Evolutionary conservation across 345 rosid species (phyloP).

Genomic region (Anacardium occidentale): DNA sequence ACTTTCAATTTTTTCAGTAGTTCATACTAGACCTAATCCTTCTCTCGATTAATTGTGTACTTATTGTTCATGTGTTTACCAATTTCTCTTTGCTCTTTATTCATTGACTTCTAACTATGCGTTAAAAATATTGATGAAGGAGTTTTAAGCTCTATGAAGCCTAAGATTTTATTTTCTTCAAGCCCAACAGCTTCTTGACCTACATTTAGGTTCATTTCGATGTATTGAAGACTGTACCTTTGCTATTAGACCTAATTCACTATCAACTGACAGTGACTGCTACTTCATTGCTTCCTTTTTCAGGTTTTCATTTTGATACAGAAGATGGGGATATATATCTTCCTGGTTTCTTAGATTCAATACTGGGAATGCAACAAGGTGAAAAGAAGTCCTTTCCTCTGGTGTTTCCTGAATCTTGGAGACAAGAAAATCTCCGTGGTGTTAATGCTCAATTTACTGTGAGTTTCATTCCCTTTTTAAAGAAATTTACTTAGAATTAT

Average conservation of each 20-base stretch:
- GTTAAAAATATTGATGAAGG: background rate
- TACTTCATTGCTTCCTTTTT: slow-evolving; percentile 8
- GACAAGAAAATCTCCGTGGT: slow-evolving; percentile 77
- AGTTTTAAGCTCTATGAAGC: background rate
- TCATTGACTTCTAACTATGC: background rate
- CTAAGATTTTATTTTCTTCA: background rate
- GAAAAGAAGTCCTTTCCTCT: slow-evolving; percentile 82
- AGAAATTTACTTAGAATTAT: background rate
- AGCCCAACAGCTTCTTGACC: background rate
- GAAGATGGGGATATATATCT: slow-evolving; percentile 77
- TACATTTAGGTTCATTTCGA: background rate
- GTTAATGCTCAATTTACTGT: slow-evolving; percentile 86
- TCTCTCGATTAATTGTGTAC: background rate
- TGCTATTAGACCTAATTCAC: background rate
- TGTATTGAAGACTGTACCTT: background rate
- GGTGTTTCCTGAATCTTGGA: slow-evolving; percentile 85
- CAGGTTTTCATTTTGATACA: slow-evolving; percentile 90
- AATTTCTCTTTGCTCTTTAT: background rate
- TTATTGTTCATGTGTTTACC: background rate
- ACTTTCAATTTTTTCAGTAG: background rate
- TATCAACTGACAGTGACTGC: background rate
- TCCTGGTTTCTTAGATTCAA: slow-evolving; percentile 79
- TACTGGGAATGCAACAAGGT: slow-evolving; percentile 65
- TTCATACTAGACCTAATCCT: background rate
- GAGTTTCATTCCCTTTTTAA: slow-evolving; percentile 39